Percentiles rank a stretch among this genome's conserved stretches.
Evolutionary conservation across 306 rosid genomes (phyloP).

Genomic region (Rosa lucieae): DNA sequence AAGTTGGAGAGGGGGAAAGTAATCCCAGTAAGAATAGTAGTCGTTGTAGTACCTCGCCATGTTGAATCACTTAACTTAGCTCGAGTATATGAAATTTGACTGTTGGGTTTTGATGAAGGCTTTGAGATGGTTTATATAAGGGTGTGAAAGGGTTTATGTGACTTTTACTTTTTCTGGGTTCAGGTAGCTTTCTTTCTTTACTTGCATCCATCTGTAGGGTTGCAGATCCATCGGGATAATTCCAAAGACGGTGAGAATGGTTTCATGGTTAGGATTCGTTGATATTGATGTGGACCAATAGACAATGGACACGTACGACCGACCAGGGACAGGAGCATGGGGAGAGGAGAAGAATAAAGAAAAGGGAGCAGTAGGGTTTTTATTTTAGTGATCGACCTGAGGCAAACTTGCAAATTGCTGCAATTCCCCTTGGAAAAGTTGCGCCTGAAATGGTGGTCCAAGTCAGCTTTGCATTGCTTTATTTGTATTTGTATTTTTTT

Average conservation of each 20-base stretch:
- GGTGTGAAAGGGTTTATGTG: not conserved
- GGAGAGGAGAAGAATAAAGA: constrained; percentile 34
- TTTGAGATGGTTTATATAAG: constrained; percentile 25
- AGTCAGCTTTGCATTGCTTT: constrained; percentile 17
- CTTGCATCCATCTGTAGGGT: constrained; percentile 13
- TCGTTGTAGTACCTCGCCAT: constrained; percentile 55
- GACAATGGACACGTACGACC: constrained; percentile 31
- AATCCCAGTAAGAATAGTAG: constrained; percentile 46
- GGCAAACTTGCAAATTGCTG: not conserved
- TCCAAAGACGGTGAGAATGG: constrained; percentile 28
- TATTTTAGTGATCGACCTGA: not conserved
- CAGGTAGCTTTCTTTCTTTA: constrained; percentile 29
- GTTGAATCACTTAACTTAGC: not conserved
- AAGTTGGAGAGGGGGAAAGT: constrained; percentile 57
- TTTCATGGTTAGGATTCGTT: constrained; percentile 36
- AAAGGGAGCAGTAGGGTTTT: constrained; percentile 2
- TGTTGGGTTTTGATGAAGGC: not conserved
- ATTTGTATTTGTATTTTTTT: not conserved
- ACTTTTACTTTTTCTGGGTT: constrained; percentile 7
- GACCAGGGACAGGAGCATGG: constrained; percentile 34
- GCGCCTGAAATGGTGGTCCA: constrained; percentile 29
- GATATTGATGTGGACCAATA: constrained; percentile 31
- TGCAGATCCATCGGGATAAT: constrained; percentile 37
- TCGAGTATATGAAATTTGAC: not conserved
- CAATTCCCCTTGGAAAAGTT: constrained; percentile 18